phyloP scores from a whole-genome alignment of 176 grass and related monocot genomes.

The Ananas comosus region DNA sequence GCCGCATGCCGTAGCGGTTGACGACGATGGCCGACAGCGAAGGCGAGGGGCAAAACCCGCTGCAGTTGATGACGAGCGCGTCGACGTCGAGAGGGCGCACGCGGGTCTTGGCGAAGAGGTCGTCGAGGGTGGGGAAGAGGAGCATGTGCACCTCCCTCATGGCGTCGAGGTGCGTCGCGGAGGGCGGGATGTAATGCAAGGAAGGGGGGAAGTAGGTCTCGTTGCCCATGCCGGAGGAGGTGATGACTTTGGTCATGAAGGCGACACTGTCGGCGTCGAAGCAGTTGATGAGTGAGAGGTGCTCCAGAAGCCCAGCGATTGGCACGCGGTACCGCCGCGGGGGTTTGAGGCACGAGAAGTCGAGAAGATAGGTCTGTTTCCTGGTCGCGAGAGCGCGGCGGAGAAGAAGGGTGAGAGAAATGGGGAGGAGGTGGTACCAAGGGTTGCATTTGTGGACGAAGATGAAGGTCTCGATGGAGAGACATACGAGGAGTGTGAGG shows the following conservation, averaged over 20 bases:
- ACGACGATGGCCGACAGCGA: conserved; percentile 53
- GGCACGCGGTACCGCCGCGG: conserved; percentile 34
- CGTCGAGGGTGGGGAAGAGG: conserved; percentile 42
- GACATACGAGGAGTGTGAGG: conserved; percentile 18
- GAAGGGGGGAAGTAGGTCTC: conserved; percentile 62
- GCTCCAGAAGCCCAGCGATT: conserved; percentile 31
- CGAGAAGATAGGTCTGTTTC: conserved; percentile 21
- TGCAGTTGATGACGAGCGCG: conserved; percentile 59
- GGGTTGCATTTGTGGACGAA: conserved; percentile 1
- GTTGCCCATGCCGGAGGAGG: conserved; percentile 59
- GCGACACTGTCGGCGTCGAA: conserved; percentile 58
- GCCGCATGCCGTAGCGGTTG: conserved; percentile 35
- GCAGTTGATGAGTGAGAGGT: conserved; percentile 43
- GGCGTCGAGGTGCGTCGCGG: conserved; percentile 28
- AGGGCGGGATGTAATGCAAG: conserved; percentile 50
- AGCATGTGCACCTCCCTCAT: conserved; percentile 36
- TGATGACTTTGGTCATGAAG: conserved; percentile 62
- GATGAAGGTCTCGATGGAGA: conserved; percentile 26
- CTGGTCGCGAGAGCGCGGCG: background rate
- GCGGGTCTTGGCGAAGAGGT: conserved; percentile 39
- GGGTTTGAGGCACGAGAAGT: conserved; percentile 72
- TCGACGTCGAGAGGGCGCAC: conserved; percentile 38
- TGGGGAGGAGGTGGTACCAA: conserved; percentile 30
- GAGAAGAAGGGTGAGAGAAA: conserved; percentile 27
- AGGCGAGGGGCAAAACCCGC: conserved; percentile 38